Base-by-base conservation (phyloP, 2,329 filamentous ascomycete genomes). In the Colletotrichum camelliae region DNA sequence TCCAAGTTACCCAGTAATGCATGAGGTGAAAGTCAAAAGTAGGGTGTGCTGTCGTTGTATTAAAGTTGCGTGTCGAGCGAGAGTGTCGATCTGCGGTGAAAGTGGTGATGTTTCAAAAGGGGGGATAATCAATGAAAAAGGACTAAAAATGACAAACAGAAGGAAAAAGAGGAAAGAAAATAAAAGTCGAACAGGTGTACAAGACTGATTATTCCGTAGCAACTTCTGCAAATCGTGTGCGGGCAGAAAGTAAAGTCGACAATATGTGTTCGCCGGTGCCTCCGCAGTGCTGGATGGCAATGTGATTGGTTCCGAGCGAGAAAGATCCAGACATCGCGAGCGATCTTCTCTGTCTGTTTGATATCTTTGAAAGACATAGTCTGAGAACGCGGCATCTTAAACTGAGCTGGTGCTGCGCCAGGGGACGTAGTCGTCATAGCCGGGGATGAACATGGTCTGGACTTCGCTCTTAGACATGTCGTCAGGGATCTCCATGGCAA, bases 401-500 rank as follows among this genome's bases (percentile, higher is more conserved):
- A 24, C 48, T 58, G 35, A 27, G 58, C 21, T 64, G 33, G 24
- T 33, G 43, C 58, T 37, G 18, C 35, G 64, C 43, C 48, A 73
- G 35, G 70, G 65, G 37, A 76, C 35, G 48, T 76, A 76, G n/a
- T 76, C 58, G 31, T 76, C 74, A 39, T 57, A 76, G 48, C 74
- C 74, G 15, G 74, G 74, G 58, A 76, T 76, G 48, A 76, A 58
- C 29, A 76, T 61, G 13, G 60, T 74, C 27, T 76, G 74, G 35
- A 76, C 74, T 8, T 76, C 70, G 15, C 43, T 69, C 24, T 76
- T 65, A 9, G 74, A 74, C 64, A 76, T 65, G 10, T 76, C 70
- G 33, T 76, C 74, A 21, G 74, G 74, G 29, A 76, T 69, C 27
- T 76, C 74, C 74, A 74, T 76, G 21, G 33, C 74, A 65, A 68